Evolutionary conservation across 495 filamentous ascomycete species (phyloP).

Genomic region (Echria macrotheca): DNA sequence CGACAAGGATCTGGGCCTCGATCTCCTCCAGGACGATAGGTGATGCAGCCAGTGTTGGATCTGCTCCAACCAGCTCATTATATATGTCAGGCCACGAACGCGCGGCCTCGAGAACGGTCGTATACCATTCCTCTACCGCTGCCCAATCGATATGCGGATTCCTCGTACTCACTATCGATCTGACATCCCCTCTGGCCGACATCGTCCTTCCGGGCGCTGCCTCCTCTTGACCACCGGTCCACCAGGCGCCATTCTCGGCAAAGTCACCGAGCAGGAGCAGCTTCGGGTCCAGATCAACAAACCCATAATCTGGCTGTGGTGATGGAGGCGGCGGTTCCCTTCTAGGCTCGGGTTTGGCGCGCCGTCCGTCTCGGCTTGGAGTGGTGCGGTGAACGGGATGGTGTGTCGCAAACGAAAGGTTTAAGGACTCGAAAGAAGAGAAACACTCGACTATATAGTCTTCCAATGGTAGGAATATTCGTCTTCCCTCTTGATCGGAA

Average conservation of each 20-base stretch:
- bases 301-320: constrained; percentile 22
- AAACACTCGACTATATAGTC: constrained; percentile 68
- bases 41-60: constrained; percentile 17
- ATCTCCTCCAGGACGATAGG: constrained; percentile 42
- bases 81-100: constrained; percentile 53
- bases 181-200: constrained; percentile 30
- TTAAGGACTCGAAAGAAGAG: constrained; percentile 63
- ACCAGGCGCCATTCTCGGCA: constrained; percentile 81
- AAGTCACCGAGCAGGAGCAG: constrained; percentile 73
- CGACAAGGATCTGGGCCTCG: constrained; percentile 57
- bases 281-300: constrained; percentile 62
- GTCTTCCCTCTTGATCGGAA: constrained; percentile 27
- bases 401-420: constrained; percentile 58
- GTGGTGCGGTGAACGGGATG: constrained; percentile 27
- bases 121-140: constrained; percentile 69
- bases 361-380: constrained; percentile 14
- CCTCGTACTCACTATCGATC: constrained; percentile 49
- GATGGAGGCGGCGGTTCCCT: constrained; percentile 22
- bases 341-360: constrained; percentile 17
- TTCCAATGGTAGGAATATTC: constrained; percentile 67
- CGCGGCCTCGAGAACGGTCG: constrained; percentile 55
- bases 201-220: constrained; percentile 28
- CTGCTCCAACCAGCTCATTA: constrained; percentile 35
- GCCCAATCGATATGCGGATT: constrained; percentile 74
- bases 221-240: constrained; percentile 57